Evolutionary conservation across 345 rosid genomes (phyloP).

Genomic region (Ceriops tagal): DNA sequence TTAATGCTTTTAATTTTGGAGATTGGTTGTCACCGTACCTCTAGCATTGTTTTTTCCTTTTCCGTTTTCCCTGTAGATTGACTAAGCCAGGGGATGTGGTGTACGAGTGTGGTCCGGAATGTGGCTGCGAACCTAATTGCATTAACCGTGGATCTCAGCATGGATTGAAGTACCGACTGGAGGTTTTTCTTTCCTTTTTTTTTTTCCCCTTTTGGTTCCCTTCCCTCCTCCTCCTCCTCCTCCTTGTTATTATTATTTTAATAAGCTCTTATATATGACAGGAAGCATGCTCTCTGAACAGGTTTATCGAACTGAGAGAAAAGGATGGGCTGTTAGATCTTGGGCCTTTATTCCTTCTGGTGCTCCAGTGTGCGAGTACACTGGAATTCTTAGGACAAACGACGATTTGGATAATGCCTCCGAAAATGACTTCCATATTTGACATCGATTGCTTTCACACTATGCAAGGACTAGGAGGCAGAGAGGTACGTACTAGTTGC

Average conservation of each 20-base stretch:
- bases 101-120: slow-evolving; percentile 31
- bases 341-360: slow-evolving; percentile 31
- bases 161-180: slow-evolving; percentile 21
- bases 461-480: slow-evolving; percentile 22
- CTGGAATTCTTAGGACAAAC: slow-evolving; percentile 20
- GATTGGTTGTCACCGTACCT: neutral
- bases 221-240: too few relatives aligned
- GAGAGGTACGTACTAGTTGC: slow-evolving; percentile 20
- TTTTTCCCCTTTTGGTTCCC: too few relatives aligned
- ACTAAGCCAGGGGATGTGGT: slow-evolving; percentile 26
- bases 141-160: slow-evolving; percentile 27
- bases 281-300: slow-evolving; percentile 7
- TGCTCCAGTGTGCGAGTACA: slow-evolving; percentile 26
- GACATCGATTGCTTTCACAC: slow-evolving; percentile 31
- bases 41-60: slow-evolving; percentile 1
- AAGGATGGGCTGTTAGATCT: slow-evolving; percentile 34
- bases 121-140: slow-evolving; percentile 32
- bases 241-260: neutral
- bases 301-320: slow-evolving; percentile 22
- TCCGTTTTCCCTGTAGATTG: slow-evolving; percentile 11
- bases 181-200: neutral
- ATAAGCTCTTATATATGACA: neutral
- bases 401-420: slow-evolving; percentile 21
- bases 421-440: slow-evolving; percentile 25
- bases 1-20: neutral